These are phyloP conservation scores for Coemansia brasiliensis DNA, from an alignment of 192 early-diverging fungal genomes.

Conservation along the genomic window DNA sequence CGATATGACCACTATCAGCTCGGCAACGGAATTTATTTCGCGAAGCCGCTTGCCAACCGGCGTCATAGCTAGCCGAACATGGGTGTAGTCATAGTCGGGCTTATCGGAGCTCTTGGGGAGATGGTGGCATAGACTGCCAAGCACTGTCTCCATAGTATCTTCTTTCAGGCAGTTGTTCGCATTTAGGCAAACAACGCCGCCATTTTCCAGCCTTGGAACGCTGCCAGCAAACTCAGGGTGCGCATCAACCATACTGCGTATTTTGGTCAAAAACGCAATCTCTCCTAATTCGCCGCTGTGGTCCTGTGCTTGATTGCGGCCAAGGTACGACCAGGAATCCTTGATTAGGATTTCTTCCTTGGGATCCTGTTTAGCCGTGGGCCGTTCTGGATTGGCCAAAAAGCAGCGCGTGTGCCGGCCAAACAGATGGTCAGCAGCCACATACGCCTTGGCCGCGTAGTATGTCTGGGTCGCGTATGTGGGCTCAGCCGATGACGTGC, in stretches of 20 bases:
- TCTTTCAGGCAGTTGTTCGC: too few species aligned
- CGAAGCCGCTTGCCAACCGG: conserved; percentile 14
- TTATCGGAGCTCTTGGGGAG: background rate
- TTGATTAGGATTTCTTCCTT: conserved; percentile 6
- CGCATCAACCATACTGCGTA: background rate
- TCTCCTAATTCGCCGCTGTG: background rate
- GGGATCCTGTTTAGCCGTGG: background rate
- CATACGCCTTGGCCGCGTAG: background rate
- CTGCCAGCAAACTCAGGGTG: background rate
- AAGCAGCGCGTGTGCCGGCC: conserved; percentile 20
- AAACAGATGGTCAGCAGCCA: conserved; percentile 7
- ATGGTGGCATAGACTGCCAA: conserved; percentile 1
- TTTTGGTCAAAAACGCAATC: background rate
- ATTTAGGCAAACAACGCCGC: conserved; percentile 1
- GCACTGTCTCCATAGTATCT: conserved; percentile 3
- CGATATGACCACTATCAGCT: conserved; percentile 16
- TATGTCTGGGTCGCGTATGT: background rate
- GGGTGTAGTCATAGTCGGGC: conserved; percentile 3
- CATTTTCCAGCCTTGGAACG: conserved; percentile 1
- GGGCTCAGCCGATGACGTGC: too few species aligned
- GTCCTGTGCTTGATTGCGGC: background rate
- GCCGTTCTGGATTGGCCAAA: background rate
- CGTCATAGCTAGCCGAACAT: conserved; percentile 12
- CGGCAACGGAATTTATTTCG: background rate
- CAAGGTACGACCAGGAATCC: conserved; percentile 4